phyloP scores from a whole-genome alignment of 2,329 filamentous ascomycete genomes.

The Colletotrichum spinosum region DNA sequence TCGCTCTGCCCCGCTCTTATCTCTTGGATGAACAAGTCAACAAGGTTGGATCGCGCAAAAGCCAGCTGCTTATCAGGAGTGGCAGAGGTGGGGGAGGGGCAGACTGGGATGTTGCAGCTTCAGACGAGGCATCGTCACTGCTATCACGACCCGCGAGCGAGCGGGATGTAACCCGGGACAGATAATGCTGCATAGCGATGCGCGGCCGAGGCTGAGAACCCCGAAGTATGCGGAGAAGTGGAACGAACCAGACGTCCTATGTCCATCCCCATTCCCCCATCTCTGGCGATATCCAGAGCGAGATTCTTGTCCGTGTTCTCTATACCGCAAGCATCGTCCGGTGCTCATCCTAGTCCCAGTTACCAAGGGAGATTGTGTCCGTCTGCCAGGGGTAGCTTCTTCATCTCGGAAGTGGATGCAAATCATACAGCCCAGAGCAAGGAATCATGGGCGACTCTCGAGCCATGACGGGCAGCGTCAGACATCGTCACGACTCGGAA shows the following conservation, averaged over 20 bases:
- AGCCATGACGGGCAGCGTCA: neutral
- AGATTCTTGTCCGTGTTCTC: neutral
- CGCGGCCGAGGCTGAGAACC: too few relatives aligned
- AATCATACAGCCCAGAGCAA: neutral
- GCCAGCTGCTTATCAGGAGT: slow-evolving; percentile 12
- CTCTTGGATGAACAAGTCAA: neutral
- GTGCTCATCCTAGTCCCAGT: neutral
- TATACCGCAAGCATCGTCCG: neutral
- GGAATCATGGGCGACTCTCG: slow-evolving; percentile 8
- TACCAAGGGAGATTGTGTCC: neutral
- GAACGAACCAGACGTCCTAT: slow-evolving; percentile 1
- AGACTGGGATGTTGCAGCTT: neutral
- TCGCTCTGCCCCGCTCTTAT: slow-evolving; percentile 30
- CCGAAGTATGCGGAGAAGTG: slow-evolving; percentile 24
- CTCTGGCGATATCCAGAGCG: slow-evolving; percentile 6
- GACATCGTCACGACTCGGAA: slow-evolving; percentile 24
- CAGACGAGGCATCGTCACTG: neutral
- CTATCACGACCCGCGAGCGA: slow-evolving; percentile 6
- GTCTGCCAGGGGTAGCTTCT: slow-evolving; percentile 2
- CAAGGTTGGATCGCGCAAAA: slow-evolving; percentile 10
- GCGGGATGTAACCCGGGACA: neutral
- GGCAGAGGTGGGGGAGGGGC: slow-evolving; percentile 26
- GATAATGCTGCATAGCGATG: too few relatives aligned
- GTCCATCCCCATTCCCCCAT: slow-evolving; percentile 33
- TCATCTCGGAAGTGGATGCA: slow-evolving; percentile 15